A percentile compares a stretch with the other conserved stretches of the same genome.
Conservation (phyloP, 2,329 filamentous ascomycete species). For the Colletotrichum costaricense region DNA sequence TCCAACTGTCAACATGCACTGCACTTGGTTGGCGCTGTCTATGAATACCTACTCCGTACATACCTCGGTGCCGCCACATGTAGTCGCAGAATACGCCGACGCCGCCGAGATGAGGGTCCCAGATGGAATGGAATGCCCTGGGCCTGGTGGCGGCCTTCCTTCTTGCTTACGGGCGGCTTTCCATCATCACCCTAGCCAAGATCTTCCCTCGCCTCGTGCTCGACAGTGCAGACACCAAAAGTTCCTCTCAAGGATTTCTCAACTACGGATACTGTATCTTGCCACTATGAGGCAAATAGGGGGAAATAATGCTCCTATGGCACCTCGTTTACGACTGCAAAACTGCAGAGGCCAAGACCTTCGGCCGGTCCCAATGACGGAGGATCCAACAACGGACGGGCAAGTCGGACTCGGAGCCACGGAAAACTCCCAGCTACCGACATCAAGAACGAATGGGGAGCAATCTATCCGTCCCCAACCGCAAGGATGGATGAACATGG, state of each 20-base stretch:
- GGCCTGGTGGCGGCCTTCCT: background rate
- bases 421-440: conserved; percentile 20
- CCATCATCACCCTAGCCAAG: background rate
- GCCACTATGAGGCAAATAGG: background rate
- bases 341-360: background rate
- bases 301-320: background rate
- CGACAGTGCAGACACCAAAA: background rate
- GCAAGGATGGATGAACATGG: conserved; percentile 18
- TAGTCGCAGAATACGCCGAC: background rate
- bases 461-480: conserved; percentile 15
- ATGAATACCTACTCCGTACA: background rate
- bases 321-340: conserved; percentile 2
- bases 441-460: conserved; percentile 5
- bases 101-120: background rate
- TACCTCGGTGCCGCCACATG: background rate
- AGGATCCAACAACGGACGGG: background rate
- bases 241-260: background rate
- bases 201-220: background rate
- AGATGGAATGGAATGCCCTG: background rate
- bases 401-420: conserved; percentile 16
- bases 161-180: background rate
- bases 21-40: background rate
- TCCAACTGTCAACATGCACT: background rate
- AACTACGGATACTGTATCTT: background rate
- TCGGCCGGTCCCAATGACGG: background rate